Conservation (phyloP, 345 rosid genomes). For the Rhodamnia rubescens region DNA sequence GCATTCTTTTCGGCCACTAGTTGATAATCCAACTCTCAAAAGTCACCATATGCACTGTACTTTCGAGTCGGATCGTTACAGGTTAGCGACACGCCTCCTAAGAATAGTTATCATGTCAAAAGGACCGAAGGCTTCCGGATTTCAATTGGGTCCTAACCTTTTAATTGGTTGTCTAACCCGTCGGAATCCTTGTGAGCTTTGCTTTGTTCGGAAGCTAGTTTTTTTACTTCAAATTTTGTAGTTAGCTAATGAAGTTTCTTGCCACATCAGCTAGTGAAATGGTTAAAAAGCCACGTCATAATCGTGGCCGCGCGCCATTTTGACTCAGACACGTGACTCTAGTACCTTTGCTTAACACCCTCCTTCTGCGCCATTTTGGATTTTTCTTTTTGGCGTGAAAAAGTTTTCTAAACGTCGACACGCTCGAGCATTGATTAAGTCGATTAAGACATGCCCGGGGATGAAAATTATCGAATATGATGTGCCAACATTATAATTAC, state of each 20-base stretch:
- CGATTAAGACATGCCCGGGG: not conserved
- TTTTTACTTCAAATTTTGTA: too few relatives aligned
- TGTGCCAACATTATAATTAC: not conserved
- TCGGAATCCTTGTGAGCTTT: too few relatives aligned
- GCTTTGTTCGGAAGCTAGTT: too few relatives aligned
- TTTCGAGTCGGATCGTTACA: not conserved
- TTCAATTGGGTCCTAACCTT: not conserved
- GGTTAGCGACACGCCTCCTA: not conserved
- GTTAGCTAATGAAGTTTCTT: not conserved
- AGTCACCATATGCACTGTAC: not conserved
- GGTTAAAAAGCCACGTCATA: not conserved
- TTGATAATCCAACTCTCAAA: not conserved
- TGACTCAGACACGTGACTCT: too few relatives aligned
- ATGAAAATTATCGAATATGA: not conserved
- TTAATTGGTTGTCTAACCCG: too few relatives aligned
- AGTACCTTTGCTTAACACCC: too few relatives aligned
- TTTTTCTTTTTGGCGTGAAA: too few relatives aligned
- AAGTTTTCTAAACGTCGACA: not conserved
- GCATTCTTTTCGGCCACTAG: not conserved
- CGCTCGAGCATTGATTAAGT: not conserved
- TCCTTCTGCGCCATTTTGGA: not conserved
- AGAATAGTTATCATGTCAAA: accelerated
- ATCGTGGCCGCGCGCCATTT: not conserved
- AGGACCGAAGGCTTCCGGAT: not conserved
- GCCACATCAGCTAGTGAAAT: not conserved